These are phyloP conservation scores for Olyra latifolia DNA, from an alignment of 176 grass and related monocot genomes.

Conservation along the genomic window DNA sequence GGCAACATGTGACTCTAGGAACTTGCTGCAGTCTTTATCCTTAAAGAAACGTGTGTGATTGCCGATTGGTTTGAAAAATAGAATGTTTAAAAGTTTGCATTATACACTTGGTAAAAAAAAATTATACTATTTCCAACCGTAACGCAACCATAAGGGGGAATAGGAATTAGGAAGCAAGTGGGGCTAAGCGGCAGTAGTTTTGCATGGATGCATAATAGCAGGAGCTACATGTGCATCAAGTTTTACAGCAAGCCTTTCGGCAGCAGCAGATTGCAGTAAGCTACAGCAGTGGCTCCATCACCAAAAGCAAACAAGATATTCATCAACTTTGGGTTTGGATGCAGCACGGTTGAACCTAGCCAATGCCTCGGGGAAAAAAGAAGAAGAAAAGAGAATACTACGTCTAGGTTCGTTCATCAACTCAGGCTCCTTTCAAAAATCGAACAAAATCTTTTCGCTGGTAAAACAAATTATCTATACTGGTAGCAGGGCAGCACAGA, in stretches of 20 bases:
- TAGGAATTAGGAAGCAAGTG: background rate
- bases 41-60: too few species aligned
- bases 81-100: too few species aligned
- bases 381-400: background rate
- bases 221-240: background rate
- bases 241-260: background rate
- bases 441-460: background rate
- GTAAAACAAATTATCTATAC: background rate
- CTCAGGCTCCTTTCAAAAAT: background rate
- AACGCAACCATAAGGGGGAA: background rate
- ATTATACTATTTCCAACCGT: too few species aligned
- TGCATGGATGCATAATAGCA: background rate
- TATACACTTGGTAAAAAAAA: too few species aligned
- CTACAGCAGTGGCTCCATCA: background rate
- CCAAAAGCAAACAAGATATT: background rate
- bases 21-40: too few species aligned
- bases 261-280: background rate
- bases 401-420: conserved; percentile 10
- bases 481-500: background rate
- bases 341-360: background rate
- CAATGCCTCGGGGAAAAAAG: background rate
- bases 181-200: background rate
- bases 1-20: too few species aligned
- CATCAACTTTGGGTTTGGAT: too few species aligned
- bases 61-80: too few species aligned